phyloP scores from a whole-genome alignment of 306 rosid species.

The Cucurbita pepo region DNA sequence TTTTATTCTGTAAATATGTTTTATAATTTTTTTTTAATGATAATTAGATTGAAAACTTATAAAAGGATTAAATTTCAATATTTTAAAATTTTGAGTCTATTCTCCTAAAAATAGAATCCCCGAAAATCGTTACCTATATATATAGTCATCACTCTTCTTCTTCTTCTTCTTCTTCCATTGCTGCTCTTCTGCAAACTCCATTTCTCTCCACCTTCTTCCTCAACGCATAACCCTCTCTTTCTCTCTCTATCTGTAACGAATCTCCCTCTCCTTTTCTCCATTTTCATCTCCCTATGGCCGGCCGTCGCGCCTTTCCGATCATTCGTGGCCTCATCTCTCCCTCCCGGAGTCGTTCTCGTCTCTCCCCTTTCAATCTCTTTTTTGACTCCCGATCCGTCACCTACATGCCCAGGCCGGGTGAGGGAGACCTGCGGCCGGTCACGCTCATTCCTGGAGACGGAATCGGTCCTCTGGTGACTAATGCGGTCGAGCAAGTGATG shows the following conservation, averaged over 20 bases:
- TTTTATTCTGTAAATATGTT: too few species aligned
- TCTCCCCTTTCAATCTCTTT: too few species aligned
- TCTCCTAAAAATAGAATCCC: background rate
- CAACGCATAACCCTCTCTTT: background rate
- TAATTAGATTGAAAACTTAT: too few species aligned
- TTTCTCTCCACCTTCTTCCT: background rate
- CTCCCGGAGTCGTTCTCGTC: background rate
- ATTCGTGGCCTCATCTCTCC: background rate
- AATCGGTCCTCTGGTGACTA: constrained; percentile 67
- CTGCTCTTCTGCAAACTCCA: background rate
- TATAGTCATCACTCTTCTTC: background rate
- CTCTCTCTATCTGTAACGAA: background rate
- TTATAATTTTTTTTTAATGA: too few species aligned
- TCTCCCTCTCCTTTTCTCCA: background rate
- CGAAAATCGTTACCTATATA: background rate
- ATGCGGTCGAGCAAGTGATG: constrained; percentile 82
- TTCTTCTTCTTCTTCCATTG: background rate
- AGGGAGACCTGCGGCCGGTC: constrained; percentile 23
- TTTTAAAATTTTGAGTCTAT: too few species aligned
- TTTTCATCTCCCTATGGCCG: background rate
- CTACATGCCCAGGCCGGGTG: constrained; percentile 2
- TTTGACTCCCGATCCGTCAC: background rate
- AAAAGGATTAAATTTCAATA: too few species aligned
- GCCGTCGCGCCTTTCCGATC: background rate
- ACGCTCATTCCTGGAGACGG: constrained; percentile 87